A percentile compares a stretch with the other conserved stretches of the same genome.
These are phyloP conservation scores for Termitomyces heimii DNA, from an alignment of 768 basidiomycete species.

Conservation along the genomic window DNA sequence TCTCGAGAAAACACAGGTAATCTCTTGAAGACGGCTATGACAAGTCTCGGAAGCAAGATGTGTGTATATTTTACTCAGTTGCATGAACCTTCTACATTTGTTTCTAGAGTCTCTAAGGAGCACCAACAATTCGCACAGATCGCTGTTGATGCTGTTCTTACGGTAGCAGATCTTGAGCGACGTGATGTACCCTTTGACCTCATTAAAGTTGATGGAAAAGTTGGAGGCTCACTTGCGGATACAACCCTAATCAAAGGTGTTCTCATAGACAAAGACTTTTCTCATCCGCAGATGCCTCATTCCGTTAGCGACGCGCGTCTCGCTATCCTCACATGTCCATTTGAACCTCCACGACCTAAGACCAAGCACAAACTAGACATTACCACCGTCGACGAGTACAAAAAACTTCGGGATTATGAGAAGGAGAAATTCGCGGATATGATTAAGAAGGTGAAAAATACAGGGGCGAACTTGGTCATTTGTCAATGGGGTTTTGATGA, in stretches of 20 bases:
- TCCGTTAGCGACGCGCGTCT: conserved; percentile 83
- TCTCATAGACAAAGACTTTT: conserved; percentile 99
- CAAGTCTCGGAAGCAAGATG: conserved; percentile 98
- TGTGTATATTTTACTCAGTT: conserved; percentile 30
- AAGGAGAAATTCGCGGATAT: conserved; percentile 95
- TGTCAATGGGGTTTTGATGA: conserved; percentile 99
- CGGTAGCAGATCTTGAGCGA: conserved; percentile 92
- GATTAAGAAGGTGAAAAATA: conserved; percentile 94
- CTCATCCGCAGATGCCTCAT: conserved; percentile 96
- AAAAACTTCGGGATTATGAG: conserved; percentile 91
- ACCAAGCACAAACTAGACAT: conserved; percentile 99
- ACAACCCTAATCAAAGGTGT: conserved; percentile 95
- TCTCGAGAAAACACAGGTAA: conserved; percentile 78
- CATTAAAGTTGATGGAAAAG: conserved; percentile 99
- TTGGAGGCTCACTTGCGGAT: conserved; percentile 94
- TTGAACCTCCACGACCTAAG: conserved; percentile 98
- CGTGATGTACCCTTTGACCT: conserved; percentile 96
- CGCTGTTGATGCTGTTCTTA: conserved; percentile 93
- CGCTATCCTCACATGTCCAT: conserved; percentile 97
- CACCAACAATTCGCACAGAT: conserved; percentile 94
- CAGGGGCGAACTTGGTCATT: conserved; percentile 96
- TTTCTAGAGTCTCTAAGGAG: conserved; percentile 88
- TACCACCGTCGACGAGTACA: conserved; percentile 93
- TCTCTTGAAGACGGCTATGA: conserved; percentile 91
- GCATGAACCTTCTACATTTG: neutral